Base-by-base conservation (phyloP, 176 grass and related monocot species). In the Metroxylon sagu region DNA sequence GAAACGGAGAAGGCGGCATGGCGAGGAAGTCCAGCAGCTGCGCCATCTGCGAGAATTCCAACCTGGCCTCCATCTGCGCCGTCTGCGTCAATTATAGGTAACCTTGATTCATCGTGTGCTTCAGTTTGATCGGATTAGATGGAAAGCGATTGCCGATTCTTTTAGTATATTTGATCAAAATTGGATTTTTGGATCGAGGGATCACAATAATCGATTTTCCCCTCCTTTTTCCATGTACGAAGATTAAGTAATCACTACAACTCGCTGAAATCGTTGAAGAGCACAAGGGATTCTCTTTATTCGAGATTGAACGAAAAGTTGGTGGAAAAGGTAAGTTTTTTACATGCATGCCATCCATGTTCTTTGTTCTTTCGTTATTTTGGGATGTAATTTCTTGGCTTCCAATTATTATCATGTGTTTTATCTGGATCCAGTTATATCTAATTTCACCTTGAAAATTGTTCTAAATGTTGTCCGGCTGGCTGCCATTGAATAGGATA, bases 41-140 rank as follows among this genome's bases (percentile, higher is more conserved):
- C 71, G 58, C 81, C 18, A 62, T 98, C 61, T 98, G 88, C 81
- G 93, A 98, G 79, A 77, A 64, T 28, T 76, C 82, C 70, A 89
- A 92, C 70, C 93, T 92, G 18, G 79, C 79, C n/a, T 98, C 93
- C 51, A 85, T 81, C 59, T 98, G 93, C 63, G 53, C 93, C 18
- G 30, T 53, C 3, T 98, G 93, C 74, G 88, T 92, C 53, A 98
- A 92, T 66, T 66, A 69, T 27, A 85, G 82, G 93, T 89, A 61
- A 26, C 1, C 2, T 16, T 10, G 16, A 19, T 62, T 14, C 10
- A 19, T 61, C 16, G 8, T 16, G 2, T n/a, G 49, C 12, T 51
- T 4, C 48, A 56, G 19, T 39, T 60, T 59, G 25, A 21, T 16
- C 61, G 23, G 49, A 54, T 18, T 18, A 4, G 29, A 17, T 19